Conservation (phyloP, 2,329 filamentous ascomycete genomes). For the Mariannaea sp. region DNA sequence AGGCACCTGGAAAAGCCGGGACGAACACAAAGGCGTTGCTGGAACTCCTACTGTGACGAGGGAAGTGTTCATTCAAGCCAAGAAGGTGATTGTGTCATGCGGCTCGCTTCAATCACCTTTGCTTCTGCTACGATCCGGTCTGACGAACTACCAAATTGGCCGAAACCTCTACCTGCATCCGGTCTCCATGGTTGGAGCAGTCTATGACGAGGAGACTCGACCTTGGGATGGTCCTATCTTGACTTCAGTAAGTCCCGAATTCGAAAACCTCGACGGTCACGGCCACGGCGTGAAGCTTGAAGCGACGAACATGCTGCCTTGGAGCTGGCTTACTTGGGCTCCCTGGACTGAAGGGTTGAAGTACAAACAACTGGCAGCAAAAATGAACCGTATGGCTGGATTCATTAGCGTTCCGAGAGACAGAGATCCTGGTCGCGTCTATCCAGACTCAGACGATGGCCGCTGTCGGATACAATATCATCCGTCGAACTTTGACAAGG, state of each 20-base stretch:
- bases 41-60: neutral
- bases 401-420: conserved; percentile 15
- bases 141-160: conserved; percentile 15
- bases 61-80: conserved; percentile 9
- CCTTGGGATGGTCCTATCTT: conserved; percentile 17
- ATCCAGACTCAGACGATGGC: conserved; percentile 5
- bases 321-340: conserved; percentile 8
- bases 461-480: conserved; percentile 53
- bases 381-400: conserved; percentile 4
- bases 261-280: conserved; percentile 17
- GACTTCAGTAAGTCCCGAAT: conserved; percentile 8
- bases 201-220: conserved; percentile 9
- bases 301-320: conserved; percentile 8
- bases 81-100: conserved; percentile 11
- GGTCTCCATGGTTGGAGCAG: conserved; percentile 5
- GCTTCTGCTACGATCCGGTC: conserved; percentile 11
- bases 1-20: conserved; percentile 68
- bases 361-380: conserved; percentile 12
- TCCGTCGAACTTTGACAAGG: conserved; percentile 68
- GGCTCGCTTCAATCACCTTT: conserved; percentile 13
- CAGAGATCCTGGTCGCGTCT: conserved; percentile 11
- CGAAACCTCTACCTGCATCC: conserved; percentile 19
- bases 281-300: conserved; percentile 18
- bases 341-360: conserved; percentile 5
- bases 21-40: neutral